A percentile compares a stretch with the other conserved stretches of the same genome.
phyloP scores from a whole-genome alignment of 2,329 filamentous ascomycete genomes.

The Fusarium xyrophilum region DNA sequence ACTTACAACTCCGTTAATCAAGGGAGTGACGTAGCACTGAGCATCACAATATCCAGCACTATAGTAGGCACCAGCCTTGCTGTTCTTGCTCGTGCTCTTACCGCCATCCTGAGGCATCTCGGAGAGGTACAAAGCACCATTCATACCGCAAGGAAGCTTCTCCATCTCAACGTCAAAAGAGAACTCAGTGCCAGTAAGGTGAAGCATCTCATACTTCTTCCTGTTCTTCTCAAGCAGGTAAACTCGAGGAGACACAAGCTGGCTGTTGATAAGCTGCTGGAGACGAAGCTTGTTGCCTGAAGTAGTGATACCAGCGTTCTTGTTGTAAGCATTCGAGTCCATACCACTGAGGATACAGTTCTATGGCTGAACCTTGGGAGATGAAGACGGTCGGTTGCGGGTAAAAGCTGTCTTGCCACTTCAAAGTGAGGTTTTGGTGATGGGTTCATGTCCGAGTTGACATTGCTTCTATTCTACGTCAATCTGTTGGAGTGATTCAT shows the following conservation, averaged over 20 bases:
- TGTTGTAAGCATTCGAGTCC: constrained; percentile 55
- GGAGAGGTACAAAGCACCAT: constrained; percentile 69
- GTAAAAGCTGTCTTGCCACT: background rate
- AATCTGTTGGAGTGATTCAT: rapidly evolving
- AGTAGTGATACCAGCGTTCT: constrained; percentile 44
- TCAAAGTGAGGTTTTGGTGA: background rate
- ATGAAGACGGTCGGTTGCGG: background rate
- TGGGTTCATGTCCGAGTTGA: rapidly evolving
- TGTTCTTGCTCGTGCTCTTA: constrained; percentile 52
- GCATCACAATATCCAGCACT: constrained; percentile 71
- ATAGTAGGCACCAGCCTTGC: constrained; percentile 64
- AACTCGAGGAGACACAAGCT: constrained; percentile 53
- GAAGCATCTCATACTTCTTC: constrained; percentile 65
- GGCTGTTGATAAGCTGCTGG: constrained; percentile 27
- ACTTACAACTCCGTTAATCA: constrained; percentile 58
- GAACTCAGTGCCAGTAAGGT: constrained; percentile 67
- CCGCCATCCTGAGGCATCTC: constrained; percentile 67
- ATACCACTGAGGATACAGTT: constrained; percentile 64
- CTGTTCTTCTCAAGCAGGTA: constrained; percentile 64
- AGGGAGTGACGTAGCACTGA: constrained; percentile 60
- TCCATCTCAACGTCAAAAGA: constrained; percentile 72
- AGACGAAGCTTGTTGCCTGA: constrained; percentile 43
- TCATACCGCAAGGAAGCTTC: constrained; percentile 69
- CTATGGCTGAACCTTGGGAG: constrained; percentile 15
- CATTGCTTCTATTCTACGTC: rapidly evolving